phyloP scores from a whole-genome alignment of 2,329 filamentous ascomycete species.

The Sclerotiophoma versabilis region DNA sequence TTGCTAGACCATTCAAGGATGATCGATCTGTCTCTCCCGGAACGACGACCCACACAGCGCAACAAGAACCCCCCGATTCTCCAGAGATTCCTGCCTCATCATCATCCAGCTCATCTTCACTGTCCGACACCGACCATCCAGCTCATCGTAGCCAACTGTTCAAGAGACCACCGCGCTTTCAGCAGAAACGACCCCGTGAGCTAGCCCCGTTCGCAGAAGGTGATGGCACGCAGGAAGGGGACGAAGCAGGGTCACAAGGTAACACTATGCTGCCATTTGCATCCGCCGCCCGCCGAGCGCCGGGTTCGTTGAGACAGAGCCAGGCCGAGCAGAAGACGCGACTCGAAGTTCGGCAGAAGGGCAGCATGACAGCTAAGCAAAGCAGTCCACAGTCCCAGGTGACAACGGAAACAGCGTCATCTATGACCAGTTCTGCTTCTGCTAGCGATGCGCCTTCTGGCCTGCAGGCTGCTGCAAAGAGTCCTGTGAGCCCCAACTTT shows the following conservation, averaged over 20 bases:
- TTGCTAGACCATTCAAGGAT: constrained; percentile 27
- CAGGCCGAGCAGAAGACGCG: constrained; percentile 21
- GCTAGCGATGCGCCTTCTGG: constrained; percentile 35
- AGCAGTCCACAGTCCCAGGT: constrained; percentile 30
- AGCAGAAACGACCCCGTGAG: constrained; percentile 37
- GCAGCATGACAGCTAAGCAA: constrained; percentile 14
- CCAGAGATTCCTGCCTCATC: constrained; percentile 34
- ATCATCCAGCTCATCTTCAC: constrained; percentile 41
- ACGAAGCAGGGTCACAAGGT: constrained; percentile 63
- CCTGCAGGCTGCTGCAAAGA: constrained; percentile 26
- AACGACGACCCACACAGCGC: constrained; percentile 6
- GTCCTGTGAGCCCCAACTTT: constrained; percentile 53
- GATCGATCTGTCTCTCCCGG: constrained; percentile 18
- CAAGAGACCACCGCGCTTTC: constrained; percentile 50
- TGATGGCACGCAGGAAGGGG: constrained; percentile 48
- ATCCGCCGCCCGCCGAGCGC: constrained; percentile 21
- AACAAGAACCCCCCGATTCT: constrained; percentile 27
- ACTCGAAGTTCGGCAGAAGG: constrained; percentile 10
- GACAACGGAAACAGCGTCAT: constrained; percentile 53
- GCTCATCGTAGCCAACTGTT: constrained; percentile 55
- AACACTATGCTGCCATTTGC: constrained; percentile 55
- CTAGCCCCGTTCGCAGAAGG: constrained; percentile 36
- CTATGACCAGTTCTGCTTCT: constrained; percentile 59
- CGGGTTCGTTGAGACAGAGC: constrained; percentile 15
- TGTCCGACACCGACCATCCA: constrained; percentile 48